Evolutionary conservation across 192 early-diverging fungal species (phyloP), one percentile per base, ranked within the genome.

Genomic region (Coemansia sp.): DNA sequence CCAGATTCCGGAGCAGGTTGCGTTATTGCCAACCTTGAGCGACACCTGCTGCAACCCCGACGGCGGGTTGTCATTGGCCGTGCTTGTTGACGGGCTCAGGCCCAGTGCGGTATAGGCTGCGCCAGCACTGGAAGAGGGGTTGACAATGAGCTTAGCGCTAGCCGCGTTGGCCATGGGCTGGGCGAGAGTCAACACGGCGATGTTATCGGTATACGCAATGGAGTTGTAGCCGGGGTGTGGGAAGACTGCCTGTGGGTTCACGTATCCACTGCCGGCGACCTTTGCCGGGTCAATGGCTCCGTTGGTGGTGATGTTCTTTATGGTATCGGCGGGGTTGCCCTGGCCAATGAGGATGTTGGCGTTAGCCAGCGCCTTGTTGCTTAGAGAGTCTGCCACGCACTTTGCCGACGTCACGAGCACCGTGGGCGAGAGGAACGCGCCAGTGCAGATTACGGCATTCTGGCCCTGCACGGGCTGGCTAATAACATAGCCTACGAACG

Each of bases 171-270:
- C 60, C 61, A 82, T 59, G 21, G 79, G 71, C 68, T 74, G 68
- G 61, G 67, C 41, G 46, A 82, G 69, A 4, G 50, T 57, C 9
- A 82, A 64, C 27, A 73, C 72, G 8, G 79, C 79, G 39, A 82
- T 66, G 63, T 82, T 82, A 65, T 82, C 79, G 17, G 71, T 70
- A 37, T 50, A 62, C 14, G 79, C 79, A 59, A 82, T 74, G 40
- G 79, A 82, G 68, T 76, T 73, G 64, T 74, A 82, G 11, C 79
- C 79, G 3, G 79, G 79, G 13, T 82, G 79, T 29, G 73, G 61
- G 1, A 59, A 51, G 21, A 82, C 59, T n/a, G 70, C 36, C 61
- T 64, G 29, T 10, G 74, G 67, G n/a, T 29, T 63, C 29, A 50
- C 64, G 54, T 82, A 82, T 34, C 74, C 74, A 29, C 27, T 64